Base-by-base conservation (phyloP, 2,329 filamentous ascomycete species). In the Neofusicoccum kwambonambiense region DNA sequence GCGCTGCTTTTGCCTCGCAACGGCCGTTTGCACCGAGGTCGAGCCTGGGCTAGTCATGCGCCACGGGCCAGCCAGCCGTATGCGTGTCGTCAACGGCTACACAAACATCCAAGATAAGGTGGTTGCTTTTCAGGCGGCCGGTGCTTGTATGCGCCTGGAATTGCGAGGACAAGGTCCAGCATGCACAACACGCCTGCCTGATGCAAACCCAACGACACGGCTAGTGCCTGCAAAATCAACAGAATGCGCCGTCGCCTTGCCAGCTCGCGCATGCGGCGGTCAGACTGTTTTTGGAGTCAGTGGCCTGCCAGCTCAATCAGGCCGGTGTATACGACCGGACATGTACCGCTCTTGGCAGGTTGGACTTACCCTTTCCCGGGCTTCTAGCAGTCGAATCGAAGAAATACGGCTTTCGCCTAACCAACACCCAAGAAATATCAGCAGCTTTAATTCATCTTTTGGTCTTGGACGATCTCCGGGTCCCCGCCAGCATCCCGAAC, bases 401-500 rank as follows among this genome's bases (percentile, higher is more conserved):
- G 27, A 22, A 60, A 15, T 15, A 60, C 56, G 41, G 42, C 42
- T 37, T 5, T 47, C 42, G 42, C 42, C 42, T 60, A 60, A 22
- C 11, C 31, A 45, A 27, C 27, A 13, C 42, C 42, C 41, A 35
- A 22, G n/a, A 47, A 60, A 27, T 47, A 42, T 11, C 47, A 47
- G 27, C 56, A 52, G 27, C 34, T 57, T 60, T 47, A 47, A 60
- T 49, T 13, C 42, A 22, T 17, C 27, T 31, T 11, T 27, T 37
- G 56, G n/a, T 15, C n/a, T 15, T 47, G 27, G 42, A 5, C 31
- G 42, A 60, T 60, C n/a, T 37, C 27, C 56, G 56, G 56, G 31
- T 60, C 56, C 56, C 56, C 56, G 56, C 41, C 22, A n/a, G n/a
- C 31, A 5, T 60, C 56, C 56, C 56, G 56, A 60, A 35, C 56